Conservation (phyloP, 73 alveolate species). For the Paramecium pentaurelia region DNA sequence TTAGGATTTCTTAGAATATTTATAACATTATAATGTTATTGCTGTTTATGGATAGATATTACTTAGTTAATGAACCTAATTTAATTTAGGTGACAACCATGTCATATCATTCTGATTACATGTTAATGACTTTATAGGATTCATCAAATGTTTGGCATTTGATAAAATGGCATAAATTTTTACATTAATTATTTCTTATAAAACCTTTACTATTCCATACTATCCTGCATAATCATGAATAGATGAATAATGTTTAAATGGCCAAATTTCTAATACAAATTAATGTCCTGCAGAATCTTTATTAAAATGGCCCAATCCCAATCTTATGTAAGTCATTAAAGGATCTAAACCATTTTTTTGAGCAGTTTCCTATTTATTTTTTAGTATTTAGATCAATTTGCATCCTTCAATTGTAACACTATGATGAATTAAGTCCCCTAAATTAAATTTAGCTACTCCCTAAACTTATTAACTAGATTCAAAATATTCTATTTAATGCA, state of each 20-base stretch:
- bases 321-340: background rate
- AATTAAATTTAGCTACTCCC: background rate
- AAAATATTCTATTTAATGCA: background rate
- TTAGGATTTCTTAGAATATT: background rate
- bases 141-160: background rate
- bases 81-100: background rate
- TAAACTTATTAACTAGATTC: background rate
- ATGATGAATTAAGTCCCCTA: background rate
- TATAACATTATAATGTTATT: background rate
- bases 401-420: background rate
- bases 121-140: background rate
- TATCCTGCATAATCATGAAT: background rate
- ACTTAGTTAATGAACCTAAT: background rate
- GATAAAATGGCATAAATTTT: background rate
- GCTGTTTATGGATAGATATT: background rate
- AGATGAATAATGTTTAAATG: background rate
- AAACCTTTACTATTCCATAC: background rate
- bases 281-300: background rate
- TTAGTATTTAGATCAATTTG: background rate
- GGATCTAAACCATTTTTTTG: background rate
- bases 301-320: background rate
- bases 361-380: background rate
- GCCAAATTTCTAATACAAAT: background rate
- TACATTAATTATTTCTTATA: background rate
- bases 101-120: background rate